Percentiles rank a stretch among this genome's conserved stretches.
Conservation (phyloP, 2,329 filamentous ascomycete species). For the Diplodia scrobiculata region DNA sequence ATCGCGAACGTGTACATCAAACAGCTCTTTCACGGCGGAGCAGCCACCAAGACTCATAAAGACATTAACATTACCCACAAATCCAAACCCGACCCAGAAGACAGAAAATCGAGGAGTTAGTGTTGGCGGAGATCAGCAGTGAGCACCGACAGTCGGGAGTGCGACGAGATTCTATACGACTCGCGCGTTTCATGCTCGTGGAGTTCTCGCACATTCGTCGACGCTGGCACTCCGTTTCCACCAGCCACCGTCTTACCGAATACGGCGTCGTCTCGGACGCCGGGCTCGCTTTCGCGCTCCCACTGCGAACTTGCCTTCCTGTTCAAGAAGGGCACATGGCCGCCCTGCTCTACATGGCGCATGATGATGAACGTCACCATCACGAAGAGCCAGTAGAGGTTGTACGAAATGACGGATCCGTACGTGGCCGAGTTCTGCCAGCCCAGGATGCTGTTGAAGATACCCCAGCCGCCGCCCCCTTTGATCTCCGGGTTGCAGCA, state of each 20-base stretch:
- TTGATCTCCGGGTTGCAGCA: slow-evolving; percentile 76
- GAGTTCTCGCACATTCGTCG: slow-evolving; percentile 20
- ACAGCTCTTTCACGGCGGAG: background rate
- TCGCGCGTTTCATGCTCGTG: slow-evolving; percentile 11
- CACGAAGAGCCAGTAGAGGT: slow-evolving; percentile 78
- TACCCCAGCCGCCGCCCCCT: slow-evolving; percentile 77
- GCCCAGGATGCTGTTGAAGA: slow-evolving; percentile 82
- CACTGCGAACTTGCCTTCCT: slow-evolving; percentile 3
- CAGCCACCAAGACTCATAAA: background rate
- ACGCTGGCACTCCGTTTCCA: background rate
- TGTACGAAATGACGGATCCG: slow-evolving; percentile 83
- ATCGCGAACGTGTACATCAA: background rate
- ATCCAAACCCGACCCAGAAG: background rate
- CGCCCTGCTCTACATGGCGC: slow-evolving; percentile 65
- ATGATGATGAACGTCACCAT: slow-evolving; percentile 66
- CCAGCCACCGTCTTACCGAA: background rate
- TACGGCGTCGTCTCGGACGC: background rate
- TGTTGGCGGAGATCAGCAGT: slow-evolving; percentile 14
- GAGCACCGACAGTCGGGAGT: slow-evolving; percentile 10
- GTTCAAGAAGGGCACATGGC: slow-evolving; percentile 50
- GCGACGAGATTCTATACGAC: slow-evolving; percentile 17
- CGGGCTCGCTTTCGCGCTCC: slow-evolving; percentile 17
- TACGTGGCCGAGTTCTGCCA: slow-evolving; percentile 90
- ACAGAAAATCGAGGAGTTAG: background rate
- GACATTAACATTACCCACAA: background rate